Evolutionary conservation across 495 filamentous ascomycete species (phyloP), one percentile per base, ranked within the genome.

Genomic region (Penicillium steckii): DNA sequence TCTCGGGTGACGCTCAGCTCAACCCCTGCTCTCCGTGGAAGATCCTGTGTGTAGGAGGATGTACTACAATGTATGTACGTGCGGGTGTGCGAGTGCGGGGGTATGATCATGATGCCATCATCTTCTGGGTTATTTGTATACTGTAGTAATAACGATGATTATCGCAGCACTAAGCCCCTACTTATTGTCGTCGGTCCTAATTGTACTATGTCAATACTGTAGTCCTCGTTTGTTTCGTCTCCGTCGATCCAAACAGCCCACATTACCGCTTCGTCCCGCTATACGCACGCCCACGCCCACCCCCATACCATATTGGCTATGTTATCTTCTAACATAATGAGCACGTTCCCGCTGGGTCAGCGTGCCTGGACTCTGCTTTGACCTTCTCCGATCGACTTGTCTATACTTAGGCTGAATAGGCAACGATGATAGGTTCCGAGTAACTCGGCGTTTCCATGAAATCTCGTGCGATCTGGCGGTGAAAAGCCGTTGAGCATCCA

Each of bases 391-490:
- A n/a, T 17, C 33, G 15, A 17, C n/a, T 37, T 18, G 27, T 53
- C 49, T 57, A 60, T 57, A 60, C 49, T 50, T 57, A 57, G 57
- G 17, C 37, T 17, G 44, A 7, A 21, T 7, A 22, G 27, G 22
- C 7, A 17, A 23, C 18, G 37, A 23, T 64, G 55, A 64, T 64
- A 64, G 61, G 59, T 25, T 38, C 33, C 33, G 25, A 49, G 35
- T 21, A 4, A 17, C 4, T 40, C 44, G 48, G 52, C 44, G 48
- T 32, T 33, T 49, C 52, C 57, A 45, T 52, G 48, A 37, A 13
- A 15, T 29, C 44, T 44, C 45, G 38, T 56, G 29, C 38, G 27
- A 55, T 62, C 55, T 65, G 53, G 62, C 62, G 62, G 62, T 65
- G 62, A 60, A 57, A 60, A 47, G 24, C 29, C 48, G 37, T 47